Conservation (phyloP, 2,329 filamentous ascomycete genomes). For the Aspergillus ibericus region DNA sequence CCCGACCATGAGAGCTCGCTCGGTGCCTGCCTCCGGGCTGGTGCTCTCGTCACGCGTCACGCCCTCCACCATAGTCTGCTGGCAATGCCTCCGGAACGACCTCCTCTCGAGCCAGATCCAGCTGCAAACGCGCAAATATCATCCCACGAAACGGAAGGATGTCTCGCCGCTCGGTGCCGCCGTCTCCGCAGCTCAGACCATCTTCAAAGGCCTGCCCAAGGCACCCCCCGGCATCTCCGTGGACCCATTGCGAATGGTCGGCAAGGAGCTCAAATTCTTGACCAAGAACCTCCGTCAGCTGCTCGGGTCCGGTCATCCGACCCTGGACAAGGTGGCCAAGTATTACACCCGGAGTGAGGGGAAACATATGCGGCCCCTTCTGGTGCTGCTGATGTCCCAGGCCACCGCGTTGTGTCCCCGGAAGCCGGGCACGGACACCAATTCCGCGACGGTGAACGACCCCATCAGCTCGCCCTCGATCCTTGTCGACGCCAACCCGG, state of each 20-base stretch:
- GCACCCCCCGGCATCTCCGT: constrained; percentile 63
- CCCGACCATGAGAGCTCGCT: constrained; percentile 42
- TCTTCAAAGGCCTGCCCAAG: constrained; percentile 46
- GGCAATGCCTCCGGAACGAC: constrained; percentile 43
- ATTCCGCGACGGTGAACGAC: constrained; percentile 53
- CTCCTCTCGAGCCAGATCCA: constrained; percentile 25
- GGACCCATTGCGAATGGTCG: constrained; percentile 85
- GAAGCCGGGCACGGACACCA: constrained; percentile 43
- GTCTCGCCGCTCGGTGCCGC: constrained; percentile 46
- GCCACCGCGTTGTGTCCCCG: constrained; percentile 82
- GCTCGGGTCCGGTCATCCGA: constrained; percentile 91
- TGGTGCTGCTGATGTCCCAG: constrained; percentile 94
- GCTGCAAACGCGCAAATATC: constrained; percentile 39
- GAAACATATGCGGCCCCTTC: constrained; percentile 91
- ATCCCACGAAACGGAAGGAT: constrained; percentile 41
- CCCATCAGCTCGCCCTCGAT: constrained; percentile 62
- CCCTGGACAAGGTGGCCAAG: constrained; percentile 91
- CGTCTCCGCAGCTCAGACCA: constrained; percentile 54
- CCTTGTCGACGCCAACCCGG: constrained; percentile 81
- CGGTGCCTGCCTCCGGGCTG: constrained; percentile 38
- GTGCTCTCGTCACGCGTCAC: constrained; percentile 32
- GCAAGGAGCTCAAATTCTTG: constrained; percentile 94
- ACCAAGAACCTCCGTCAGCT: constrained; percentile 91
- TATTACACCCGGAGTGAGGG: constrained; percentile 97
- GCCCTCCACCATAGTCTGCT: constrained; percentile 36